Evolutionary conservation across 805 yeast species (phyloP).

Genomic region (Yarrowia yakushimensis): DNA sequence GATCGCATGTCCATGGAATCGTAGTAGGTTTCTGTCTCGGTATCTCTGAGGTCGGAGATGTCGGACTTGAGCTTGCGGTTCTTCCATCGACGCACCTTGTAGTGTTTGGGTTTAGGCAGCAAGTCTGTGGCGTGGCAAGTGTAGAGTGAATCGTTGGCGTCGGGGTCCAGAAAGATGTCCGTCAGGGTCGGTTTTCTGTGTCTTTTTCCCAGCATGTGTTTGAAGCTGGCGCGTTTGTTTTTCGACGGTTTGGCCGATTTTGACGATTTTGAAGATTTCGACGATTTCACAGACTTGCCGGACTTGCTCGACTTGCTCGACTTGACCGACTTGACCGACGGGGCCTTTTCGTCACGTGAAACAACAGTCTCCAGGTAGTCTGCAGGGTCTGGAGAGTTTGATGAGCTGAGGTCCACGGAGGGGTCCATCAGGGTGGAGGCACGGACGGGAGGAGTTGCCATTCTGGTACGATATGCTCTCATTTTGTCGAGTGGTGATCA

Average conservation of each 20-base stretch:
- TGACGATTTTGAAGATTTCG: not conserved
- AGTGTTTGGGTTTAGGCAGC: slow-evolving; percentile 9
- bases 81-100: slow-evolving; percentile 16
- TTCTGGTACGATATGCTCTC: slow-evolving; percentile 15
- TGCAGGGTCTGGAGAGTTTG: not conserved
- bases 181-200: slow-evolving; percentile 8
- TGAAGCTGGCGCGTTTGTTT: not conserved
- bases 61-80: not conserved
- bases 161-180: slow-evolving; percentile 19
- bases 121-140: slow-evolving; percentile 4
- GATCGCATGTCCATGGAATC: not conserved
- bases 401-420: not conserved
- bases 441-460: slow-evolving; percentile 2
- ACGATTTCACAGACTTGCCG: not conserved
- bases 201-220: not conserved
- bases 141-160: slow-evolving; percentile 16
- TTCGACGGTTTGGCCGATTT: not conserved
- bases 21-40: too few relatives aligned
- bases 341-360: not conserved
- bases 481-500: not conserved
- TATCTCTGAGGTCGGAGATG: too few relatives aligned
- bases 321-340: not conserved
- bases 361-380: not conserved
- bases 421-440: not conserved
- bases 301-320: not conserved